Evolutionary conservation across 345 rosid genomes (phyloP), one percentile per base, ranked within the genome.

Genomic region (Litchi chinensis): DNA sequence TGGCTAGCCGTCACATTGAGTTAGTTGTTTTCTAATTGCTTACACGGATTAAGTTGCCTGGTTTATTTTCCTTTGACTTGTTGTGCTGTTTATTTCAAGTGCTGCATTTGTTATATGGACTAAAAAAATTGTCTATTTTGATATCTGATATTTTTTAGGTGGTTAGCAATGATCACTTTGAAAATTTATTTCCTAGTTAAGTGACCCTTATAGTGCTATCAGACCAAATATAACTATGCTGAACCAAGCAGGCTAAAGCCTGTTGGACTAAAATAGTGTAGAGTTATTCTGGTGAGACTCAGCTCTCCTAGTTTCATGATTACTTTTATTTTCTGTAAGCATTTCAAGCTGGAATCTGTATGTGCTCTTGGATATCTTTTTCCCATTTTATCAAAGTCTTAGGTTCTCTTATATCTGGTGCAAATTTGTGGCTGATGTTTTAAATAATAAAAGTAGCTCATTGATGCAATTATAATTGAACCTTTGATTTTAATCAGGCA

Each of bases 401-500:
- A 32, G 37, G 39, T 60, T 57, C 13, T 22, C 5, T 22, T 43
- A 22, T 15, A 28, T 52, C 8, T 11, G 64, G 10, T 10, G 44
- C 46, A 48, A 28, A 40, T 65, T 48, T 37, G 24, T n/a, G 0
- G 19, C 11, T 0, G 2, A 18, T 48, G n/a, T 75, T 64, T 59
- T 0, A 8, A 73, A 73, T 3, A 21, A 73, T 24, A 4, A 41
- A 19, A n/a, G 28, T 41, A 39, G 21, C 65, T n/a, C 9, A 10
- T 19, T 48, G 70, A 65, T 48, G 21, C 44, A 60, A 32, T 65
- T 76, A 28, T 19, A 48, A 76, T 48, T 18, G 19, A 26, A 32
- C 11, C 56, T 6, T 39, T 76, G 71, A 50, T 65, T 10, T 66
- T 37, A 3, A 79, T 70, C 89, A 93, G 97, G 97, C 37, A 92